These are phyloP conservation scores for Diaporthe velutina DNA, from an alignment of 2,329 filamentous ascomycete genomes.

Conservation along the genomic window DNA sequence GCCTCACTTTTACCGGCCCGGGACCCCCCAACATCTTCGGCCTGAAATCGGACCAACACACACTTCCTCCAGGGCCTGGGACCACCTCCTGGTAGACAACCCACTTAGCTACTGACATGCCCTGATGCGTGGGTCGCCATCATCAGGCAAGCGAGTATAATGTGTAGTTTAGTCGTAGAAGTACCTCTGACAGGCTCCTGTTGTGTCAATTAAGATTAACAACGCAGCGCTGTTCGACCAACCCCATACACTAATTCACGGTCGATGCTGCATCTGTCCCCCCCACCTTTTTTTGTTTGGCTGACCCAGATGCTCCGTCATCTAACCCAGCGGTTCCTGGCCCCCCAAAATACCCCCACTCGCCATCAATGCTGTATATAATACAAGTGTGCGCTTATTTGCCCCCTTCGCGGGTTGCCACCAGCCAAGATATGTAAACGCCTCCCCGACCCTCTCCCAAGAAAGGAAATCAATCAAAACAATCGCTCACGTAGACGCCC, in stretches of 20 bases:
- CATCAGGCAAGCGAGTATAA: neutral
- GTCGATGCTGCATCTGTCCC: conserved; percentile 17
- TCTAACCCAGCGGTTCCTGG: neutral
- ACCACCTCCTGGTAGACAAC: neutral
- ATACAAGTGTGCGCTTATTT: conserved; percentile 1
- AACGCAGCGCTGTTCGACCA: neutral
- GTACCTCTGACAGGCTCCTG: neutral
- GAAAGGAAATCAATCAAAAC: neutral
- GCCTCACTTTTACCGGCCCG: neutral
- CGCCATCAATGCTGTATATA: neutral
- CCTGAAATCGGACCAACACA: too few relatives aligned
- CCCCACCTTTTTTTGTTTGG: conserved; percentile 12
- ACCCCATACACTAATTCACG: neutral
- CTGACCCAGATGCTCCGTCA: conserved; percentile 1
- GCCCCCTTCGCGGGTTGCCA: neutral
- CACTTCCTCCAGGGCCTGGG: neutral
- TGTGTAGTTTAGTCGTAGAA: neutral
- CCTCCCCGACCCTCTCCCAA: neutral
- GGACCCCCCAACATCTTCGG: too few relatives aligned
- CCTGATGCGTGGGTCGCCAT: neutral
- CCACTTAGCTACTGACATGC: neutral
- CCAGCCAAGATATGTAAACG: conserved; percentile 8
- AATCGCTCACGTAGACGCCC: conserved; percentile 2
- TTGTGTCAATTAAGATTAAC: conserved; percentile 24
- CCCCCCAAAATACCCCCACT: neutral